Base-by-base conservation (phyloP, 768 basidiomycete species). In the Fomitopsis serialis region DNA sequence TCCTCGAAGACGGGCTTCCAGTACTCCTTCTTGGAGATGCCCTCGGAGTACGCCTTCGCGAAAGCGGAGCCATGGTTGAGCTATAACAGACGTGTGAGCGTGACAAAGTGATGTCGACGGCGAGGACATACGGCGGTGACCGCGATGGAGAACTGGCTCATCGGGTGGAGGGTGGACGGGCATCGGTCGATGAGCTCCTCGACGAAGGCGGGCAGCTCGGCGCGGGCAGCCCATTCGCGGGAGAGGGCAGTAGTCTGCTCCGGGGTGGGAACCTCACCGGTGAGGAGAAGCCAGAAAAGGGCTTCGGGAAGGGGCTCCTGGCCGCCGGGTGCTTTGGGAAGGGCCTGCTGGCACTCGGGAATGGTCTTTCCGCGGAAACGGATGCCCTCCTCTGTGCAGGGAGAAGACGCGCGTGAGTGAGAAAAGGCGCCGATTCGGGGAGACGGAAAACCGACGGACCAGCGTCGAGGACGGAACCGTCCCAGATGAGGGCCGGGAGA, bases 291-390 rank as follows among this genome's bases (percentile, higher is more conserved):
- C 94, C 94, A 97, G 78, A 97, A 97, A 58, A 97, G 85, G 63
- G 80, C 88, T 69, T 97, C 94, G 2, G 94, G 94, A 50, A 97
- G 82, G 51, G 94, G 94, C 68, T 97, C 94, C 15, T 82, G 77
- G 51, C 94, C 94, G 58, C 87, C 84, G 61, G 87, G 79, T 53
- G 89, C 95, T 68, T 90, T 95, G 56, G 96, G 96, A 23, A 98
- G 85, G 46, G 84, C 79, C 50, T 82, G 78, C 72, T 92, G 85
- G 68, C 85, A 85, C 66, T 97, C 94, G 40, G 91, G 89, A 65
- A 96, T 96, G 53, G 92, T 92, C 72, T 90, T 91, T 55, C 93
- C 95, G 68, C 95, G 90, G 85, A 98, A 98, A 61, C 96, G 92
- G 66, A 98, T 98, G 54, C 96, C 96, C 77, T 97, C 94, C 66